Evolutionary conservation across 179 eudicot species (phyloP).

Genomic region (Spergularia azorica): DNA sequence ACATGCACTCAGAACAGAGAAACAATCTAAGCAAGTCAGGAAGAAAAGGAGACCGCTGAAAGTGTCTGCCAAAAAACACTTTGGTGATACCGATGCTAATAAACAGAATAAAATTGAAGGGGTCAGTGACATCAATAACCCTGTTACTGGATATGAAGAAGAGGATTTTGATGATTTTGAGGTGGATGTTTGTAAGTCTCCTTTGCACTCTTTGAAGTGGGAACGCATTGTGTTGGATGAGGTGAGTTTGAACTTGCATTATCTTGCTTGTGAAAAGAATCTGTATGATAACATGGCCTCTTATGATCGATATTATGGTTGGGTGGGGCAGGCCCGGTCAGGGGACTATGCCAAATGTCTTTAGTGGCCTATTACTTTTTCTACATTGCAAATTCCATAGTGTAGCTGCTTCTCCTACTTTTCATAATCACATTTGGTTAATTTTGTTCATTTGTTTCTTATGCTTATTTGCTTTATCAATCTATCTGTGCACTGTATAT

Average conservation of each 20-base stretch:
- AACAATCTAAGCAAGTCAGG: slow-evolving; percentile 74
- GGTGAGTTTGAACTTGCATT: slow-evolving; percentile 42
- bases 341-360: background rate
- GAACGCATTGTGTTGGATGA: slow-evolving; percentile 89
- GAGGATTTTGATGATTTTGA: slow-evolving; percentile 37
- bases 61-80: slow-evolving; percentile 16
- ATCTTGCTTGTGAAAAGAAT: background rate
- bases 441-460: background rate
- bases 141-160: slow-evolving; percentile 25
- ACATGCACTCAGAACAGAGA: slow-evolving; percentile 60
- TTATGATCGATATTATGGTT: background rate
- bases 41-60: slow-evolving; percentile 38
- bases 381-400: background rate
- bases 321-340: background rate
- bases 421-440: background rate
- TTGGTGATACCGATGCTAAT: slow-evolving; percentile 24
- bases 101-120: slow-evolving; percentile 30
- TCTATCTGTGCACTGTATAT: background rate
- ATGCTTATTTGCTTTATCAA: background rate
- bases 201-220: slow-evolving; percentile 86
- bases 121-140: slow-evolving; percentile 17
- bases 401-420: background rate
- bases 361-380: background rate
- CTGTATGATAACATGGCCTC: background rate
- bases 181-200: slow-evolving; percentile 41